phyloP scores from a whole-genome alignment of 306 rosid genomes.

The Abrus precatorius region DNA sequence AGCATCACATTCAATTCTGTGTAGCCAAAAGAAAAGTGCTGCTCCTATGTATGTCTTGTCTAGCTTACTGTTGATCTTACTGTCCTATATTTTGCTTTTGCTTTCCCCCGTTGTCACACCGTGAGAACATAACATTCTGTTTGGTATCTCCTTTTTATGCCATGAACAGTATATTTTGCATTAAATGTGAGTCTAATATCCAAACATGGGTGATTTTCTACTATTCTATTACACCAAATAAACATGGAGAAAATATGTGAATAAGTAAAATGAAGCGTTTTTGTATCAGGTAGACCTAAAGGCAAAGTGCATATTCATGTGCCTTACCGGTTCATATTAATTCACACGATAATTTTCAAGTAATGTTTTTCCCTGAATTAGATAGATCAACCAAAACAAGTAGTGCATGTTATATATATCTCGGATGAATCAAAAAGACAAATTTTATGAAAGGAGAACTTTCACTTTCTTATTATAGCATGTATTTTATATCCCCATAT shows the following conservation, averaged over 20 bases:
- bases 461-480: conserved; percentile 25
- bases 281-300: conserved; percentile 18
- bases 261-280: background rate
- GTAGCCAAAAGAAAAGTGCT: conserved; percentile 46
- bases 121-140: conserved; percentile 55
- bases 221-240: conserved; percentile 19
- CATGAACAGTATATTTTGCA: conserved; percentile 50
- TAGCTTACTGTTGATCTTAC: conserved; percentile 48
- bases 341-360: conserved; percentile 33
- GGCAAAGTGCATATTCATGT: conserved; percentile 36
- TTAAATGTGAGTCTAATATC: conserved; percentile 34
- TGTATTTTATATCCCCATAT: conserved; percentile 19
- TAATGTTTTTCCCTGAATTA: background rate
- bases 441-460: background rate
- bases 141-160: conserved; percentile 58
- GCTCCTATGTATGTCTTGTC: conserved; percentile 51
- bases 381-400: conserved; percentile 14
- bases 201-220: conserved; percentile 27
- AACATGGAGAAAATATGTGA: conserved; percentile 25
- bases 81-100: conserved; percentile 50
- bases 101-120: conserved; percentile 47
- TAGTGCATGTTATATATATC: conserved; percentile 1
- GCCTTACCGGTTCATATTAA: conserved; percentile 4
- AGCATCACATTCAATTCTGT: conserved; percentile 54
- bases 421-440: conserved; percentile 38